These are phyloP conservation scores for Xerocomus nothofagi DNA, from an alignment of 1,284 basidiomycete species.

Conservation along the genomic window DNA sequence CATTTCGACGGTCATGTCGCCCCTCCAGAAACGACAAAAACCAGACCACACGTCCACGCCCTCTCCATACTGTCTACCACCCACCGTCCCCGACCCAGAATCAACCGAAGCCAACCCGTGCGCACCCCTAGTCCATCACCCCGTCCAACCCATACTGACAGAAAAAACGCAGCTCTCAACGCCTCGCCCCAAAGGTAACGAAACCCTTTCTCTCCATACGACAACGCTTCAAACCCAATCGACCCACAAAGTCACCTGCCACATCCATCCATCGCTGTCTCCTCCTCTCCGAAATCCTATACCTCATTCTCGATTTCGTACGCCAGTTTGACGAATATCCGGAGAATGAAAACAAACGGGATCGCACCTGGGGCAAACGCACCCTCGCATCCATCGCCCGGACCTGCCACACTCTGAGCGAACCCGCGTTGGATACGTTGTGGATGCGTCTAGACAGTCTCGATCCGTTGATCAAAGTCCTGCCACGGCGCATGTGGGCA, in stretches of 20 bases:
- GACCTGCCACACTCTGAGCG: constrained; percentile 28
- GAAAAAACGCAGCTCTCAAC: background rate
- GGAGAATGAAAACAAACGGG: constrained; percentile 19
- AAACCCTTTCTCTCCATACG: constrained; percentile 4
- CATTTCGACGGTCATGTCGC: constrained; percentile 3
- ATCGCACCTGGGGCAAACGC: constrained; percentile 19
- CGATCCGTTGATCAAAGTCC: constrained; percentile 28
- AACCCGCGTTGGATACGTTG: constrained; percentile 23
- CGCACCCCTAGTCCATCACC: background rate
- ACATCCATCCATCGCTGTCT: constrained; percentile 25
- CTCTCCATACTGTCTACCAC: background rate
- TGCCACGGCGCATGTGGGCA: constrained; percentile 28
- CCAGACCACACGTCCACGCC: background rate
- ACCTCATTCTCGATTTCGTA: constrained; percentile 25
- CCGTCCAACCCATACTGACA: constrained; percentile 2
- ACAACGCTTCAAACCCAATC: background rate
- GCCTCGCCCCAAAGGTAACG: background rate
- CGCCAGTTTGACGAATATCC: constrained; percentile 22
- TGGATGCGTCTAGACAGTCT: constrained; percentile 30
- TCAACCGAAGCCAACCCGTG: constrained; percentile 2
- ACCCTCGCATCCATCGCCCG: constrained; percentile 27
- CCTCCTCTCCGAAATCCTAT: constrained; percentile 26
- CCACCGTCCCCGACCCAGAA: background rate
- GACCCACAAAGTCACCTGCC: background rate
- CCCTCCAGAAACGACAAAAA: background rate